Evolutionary conservation across 169 alveolate genomes (phyloP).

Genomic region (Cryptosporidium xiaoi): DNA sequence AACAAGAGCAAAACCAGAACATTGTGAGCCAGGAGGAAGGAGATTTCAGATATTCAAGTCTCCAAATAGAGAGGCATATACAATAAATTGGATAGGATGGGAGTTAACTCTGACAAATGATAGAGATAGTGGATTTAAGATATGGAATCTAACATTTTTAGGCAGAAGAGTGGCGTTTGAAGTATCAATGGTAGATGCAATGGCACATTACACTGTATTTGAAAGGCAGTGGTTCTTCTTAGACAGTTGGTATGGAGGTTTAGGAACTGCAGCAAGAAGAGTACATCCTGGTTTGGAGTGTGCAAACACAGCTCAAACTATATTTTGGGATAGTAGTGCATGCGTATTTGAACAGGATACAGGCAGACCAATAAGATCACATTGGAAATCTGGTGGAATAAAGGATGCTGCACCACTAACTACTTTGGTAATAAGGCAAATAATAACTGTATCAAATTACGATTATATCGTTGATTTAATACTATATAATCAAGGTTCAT

Average conservation of each 20-base stretch:
- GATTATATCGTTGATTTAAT: constrained; percentile 79
- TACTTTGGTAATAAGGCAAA: constrained; percentile 77
- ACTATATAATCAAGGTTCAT: constrained; percentile 77
- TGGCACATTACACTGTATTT: constrained; percentile 81
- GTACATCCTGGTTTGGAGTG: constrained; percentile 81
- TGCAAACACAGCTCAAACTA: constrained; percentile 77
- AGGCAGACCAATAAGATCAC: constrained; percentile 80
- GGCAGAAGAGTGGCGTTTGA: constrained; percentile 80
- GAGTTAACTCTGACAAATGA: constrained; percentile 77
- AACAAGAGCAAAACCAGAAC: constrained; percentile 80
- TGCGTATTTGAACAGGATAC: constrained; percentile 79
- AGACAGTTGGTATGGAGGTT: constrained; percentile 82
- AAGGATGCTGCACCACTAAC: constrained; percentile 80
- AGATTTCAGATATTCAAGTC: constrained; percentile 75
- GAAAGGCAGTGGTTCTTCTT: constrained; percentile 81
- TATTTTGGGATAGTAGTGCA: constrained; percentile 77
- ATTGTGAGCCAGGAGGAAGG: constrained; percentile 80
- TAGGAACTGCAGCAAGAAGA: constrained; percentile 80
- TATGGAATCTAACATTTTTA: constrained; percentile 78
- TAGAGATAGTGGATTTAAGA: constrained; percentile 78
- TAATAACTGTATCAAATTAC: constrained; percentile 81
- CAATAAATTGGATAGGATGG: constrained; percentile 80
- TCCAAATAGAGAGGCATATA: constrained; percentile 75
- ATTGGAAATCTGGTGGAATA: constrained; percentile 79
- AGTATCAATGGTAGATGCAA: constrained; percentile 79